Conservation (phyloP, 306 rosid species). For the Morella rubra region DNA sequence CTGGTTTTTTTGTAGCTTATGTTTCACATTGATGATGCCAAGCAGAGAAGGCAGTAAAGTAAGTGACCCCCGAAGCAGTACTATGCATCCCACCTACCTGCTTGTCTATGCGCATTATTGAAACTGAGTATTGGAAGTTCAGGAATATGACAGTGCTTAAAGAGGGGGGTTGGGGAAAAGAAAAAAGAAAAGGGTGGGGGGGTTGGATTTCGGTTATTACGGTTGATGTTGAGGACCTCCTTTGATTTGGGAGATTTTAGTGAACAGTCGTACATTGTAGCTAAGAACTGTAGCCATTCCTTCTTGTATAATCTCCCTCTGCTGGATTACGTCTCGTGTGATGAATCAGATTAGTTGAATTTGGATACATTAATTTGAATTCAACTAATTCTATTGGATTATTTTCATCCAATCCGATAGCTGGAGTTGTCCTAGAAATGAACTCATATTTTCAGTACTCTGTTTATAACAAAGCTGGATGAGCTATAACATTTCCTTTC, state of each 20-base stretch:
- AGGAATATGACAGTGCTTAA: not conserved
- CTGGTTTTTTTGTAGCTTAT: conserved; percentile 58
- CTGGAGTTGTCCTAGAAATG: too few relatives aligned
- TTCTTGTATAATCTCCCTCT: not conserved
- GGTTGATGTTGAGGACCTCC: not conserved
- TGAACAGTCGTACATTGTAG: not conserved
- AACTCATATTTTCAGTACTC: too few relatives aligned
- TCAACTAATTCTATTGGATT: not conserved
- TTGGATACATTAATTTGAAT: not conserved
- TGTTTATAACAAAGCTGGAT: too few relatives aligned
- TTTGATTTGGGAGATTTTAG: not conserved
- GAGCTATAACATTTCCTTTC: too few relatives aligned
- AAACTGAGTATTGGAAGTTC: not conserved
- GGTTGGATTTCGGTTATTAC: not conserved
- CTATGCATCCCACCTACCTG: not conserved
- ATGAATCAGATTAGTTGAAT: not conserved
- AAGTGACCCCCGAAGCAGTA: conserved; percentile 10
- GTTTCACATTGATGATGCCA: conserved; percentile 77
- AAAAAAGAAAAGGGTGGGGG: too few relatives aligned
- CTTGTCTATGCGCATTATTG: not conserved
- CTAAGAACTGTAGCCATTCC: not conserved
- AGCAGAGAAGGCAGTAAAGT: conserved; percentile 30
- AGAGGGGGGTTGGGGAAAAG: too few relatives aligned
- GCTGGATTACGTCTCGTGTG: not conserved
- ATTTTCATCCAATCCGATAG: not conserved